These are phyloP conservation scores for Linderniella brevidens DNA, from an alignment of 257 asterid species.

Conservation along the genomic window DNA sequence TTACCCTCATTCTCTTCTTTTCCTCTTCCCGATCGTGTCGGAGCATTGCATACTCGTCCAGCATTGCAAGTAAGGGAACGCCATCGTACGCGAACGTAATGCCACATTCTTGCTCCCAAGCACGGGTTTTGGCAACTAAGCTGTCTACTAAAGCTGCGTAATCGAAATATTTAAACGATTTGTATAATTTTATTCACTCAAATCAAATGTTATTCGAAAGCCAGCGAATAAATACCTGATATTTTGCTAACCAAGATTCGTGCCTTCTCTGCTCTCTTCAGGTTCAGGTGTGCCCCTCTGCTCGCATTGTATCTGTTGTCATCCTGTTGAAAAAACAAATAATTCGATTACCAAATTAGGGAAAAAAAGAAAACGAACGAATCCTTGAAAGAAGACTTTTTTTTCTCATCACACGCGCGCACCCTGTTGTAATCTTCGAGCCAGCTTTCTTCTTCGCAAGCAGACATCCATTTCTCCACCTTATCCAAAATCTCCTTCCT, in stretches of 20 bases:
- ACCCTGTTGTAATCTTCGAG: constrained; percentile 96
- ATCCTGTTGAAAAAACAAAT: constrained; percentile 26
- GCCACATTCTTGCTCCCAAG: constrained; percentile 89
- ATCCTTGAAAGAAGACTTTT: too few relatives aligned
- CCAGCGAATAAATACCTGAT: constrained; percentile 33
- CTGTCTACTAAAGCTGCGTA: constrained; percentile 66
- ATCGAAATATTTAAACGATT: background rate
- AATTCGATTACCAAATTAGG: background rate
- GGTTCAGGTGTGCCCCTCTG: constrained; percentile 65
- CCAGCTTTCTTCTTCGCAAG: constrained; percentile 56
- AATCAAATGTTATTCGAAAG: too few relatives aligned
- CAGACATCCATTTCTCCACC: constrained; percentile 46
- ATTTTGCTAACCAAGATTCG: constrained; percentile 42
- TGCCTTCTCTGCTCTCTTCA: constrained; percentile 75
- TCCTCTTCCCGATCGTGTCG: constrained; percentile 96
- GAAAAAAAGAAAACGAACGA: background rate
- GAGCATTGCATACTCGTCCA: constrained; percentile 89
- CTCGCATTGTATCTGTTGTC: constrained; percentile 59
- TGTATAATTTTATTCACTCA: too few relatives aligned
- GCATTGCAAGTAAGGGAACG: constrained; percentile 98
- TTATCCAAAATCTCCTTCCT: constrained; percentile 92
- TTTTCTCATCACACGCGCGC: constrained; percentile 4
- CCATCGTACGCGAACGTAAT: constrained; percentile 77
- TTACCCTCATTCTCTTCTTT: constrained; percentile 89
- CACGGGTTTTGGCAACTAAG: constrained; percentile 67